A percentile compares a stretch with the other conserved stretches of the same genome.
Conservation (phyloP, 768 basidiomycete genomes). For the Rhodosporidiobolus sp. region DNA sequence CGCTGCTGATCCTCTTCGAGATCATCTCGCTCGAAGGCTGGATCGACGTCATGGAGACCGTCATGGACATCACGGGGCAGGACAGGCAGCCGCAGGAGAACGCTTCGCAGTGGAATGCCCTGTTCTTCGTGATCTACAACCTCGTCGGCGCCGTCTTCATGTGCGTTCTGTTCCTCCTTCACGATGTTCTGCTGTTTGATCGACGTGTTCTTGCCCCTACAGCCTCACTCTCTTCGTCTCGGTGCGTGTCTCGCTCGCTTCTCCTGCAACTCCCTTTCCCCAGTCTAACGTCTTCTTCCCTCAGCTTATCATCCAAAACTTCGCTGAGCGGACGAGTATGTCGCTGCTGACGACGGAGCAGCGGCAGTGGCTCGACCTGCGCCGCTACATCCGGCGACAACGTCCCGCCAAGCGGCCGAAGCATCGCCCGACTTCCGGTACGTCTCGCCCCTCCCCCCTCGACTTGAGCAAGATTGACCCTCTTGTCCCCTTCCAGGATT, state of each 20-base stretch:
- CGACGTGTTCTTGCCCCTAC: too few relatives aligned
- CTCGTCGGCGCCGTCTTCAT: slow-evolving; percentile 89
- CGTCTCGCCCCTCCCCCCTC: slow-evolving; percentile 23
- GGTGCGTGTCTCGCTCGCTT: too few relatives aligned
- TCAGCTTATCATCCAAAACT: slow-evolving; percentile 96
- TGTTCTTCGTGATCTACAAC: slow-evolving; percentile 90
- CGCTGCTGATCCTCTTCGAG: slow-evolving; percentile 88
- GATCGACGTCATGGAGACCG: slow-evolving; percentile 85
- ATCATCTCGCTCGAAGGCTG: slow-evolving; percentile 94
- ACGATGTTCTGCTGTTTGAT: too few relatives aligned
- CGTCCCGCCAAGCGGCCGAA: slow-evolving; percentile 78
- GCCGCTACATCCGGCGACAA: slow-evolving; percentile 81
- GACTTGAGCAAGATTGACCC: not conserved
- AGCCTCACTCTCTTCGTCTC: slow-evolving; percentile 40
- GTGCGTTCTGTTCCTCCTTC: slow-evolving; percentile 45
- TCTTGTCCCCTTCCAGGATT: slow-evolving; percentile 47
- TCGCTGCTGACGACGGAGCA: slow-evolving; percentile 83
- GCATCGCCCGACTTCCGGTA: slow-evolving; percentile 53
- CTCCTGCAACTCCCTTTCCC: too few relatives aligned
- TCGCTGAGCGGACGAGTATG: slow-evolving; percentile 77
- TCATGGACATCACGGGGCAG: slow-evolving; percentile 69
- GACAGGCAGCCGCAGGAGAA: slow-evolving; percentile 70
- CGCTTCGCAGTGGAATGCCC: slow-evolving; percentile 72
- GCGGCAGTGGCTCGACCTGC: slow-evolving; percentile 88
- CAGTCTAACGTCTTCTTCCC: too few relatives aligned